Evolutionary conservation across 352 stramenopile genomes (phyloP).

Genomic region (Globisporangium alternatum): DNA sequence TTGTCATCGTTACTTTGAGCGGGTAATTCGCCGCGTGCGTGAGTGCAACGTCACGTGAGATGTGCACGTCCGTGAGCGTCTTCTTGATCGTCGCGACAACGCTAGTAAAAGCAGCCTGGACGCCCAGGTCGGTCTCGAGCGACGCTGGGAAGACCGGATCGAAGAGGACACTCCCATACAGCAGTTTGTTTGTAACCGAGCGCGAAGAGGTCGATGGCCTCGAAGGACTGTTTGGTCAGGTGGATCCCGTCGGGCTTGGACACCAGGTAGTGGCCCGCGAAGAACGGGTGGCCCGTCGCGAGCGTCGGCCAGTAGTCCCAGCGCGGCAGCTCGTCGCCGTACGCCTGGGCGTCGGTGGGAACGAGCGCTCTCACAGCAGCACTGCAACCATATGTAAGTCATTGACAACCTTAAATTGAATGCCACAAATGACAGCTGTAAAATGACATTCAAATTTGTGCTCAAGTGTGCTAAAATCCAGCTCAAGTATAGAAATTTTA

Average conservation of each 20-base stretch:
- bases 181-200: constrained; percentile 33
- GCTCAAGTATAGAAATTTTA: no score
- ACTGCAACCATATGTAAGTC: no score
- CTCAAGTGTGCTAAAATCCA: no score
- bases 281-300: constrained; percentile 25
- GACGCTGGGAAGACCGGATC: constrained; percentile 25
- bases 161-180: constrained; percentile 67
- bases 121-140: constrained; percentile 29
- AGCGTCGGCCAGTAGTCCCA: constrained; percentile 77
- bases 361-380: no score
- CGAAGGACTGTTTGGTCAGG: constrained; percentile 46
- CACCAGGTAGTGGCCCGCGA: constrained; percentile 57
- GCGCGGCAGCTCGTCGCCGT: constrained; percentile 21
- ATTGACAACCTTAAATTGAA: no score
- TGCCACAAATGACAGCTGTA: no score
- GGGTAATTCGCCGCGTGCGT: constrained; percentile 35
- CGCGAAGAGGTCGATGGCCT: constrained; percentile 59
- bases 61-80: constrained; percentile 27
- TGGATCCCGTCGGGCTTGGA: constrained; percentile 47
- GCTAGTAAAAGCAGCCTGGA: constrained; percentile 44
- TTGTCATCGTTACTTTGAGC: constrained; percentile 65
- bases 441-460: no score
- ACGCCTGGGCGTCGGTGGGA: constrained; percentile 8
- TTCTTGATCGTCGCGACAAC: constrained; percentile 40
- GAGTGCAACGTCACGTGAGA: constrained; percentile 39